A percentile compares a stretch with the other conserved stretches of the same genome.
Conservation (phyloP, 2,329 filamentous ascomycete genomes). For the Arthrobotrys sphaeroides region DNA sequence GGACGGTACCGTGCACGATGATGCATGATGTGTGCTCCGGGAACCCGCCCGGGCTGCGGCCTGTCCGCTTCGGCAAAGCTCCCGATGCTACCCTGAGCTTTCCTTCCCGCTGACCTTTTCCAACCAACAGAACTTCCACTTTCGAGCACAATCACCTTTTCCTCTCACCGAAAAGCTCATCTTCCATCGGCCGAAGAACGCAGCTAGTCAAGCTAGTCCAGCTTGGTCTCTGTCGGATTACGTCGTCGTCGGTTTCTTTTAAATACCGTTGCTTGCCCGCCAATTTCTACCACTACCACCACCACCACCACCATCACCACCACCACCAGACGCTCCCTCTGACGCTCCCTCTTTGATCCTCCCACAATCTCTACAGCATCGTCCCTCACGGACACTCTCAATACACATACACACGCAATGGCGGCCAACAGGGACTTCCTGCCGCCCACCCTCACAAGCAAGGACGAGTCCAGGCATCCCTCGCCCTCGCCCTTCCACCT, state of each 20-base stretch:
- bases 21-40: too few species aligned
- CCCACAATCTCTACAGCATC: neutral
- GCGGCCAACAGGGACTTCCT: constrained; percentile 39
- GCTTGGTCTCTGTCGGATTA: neutral
- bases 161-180: too few species aligned
- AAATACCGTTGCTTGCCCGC: constrained; percentile 27
- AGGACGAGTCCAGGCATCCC: constrained; percentile 50
- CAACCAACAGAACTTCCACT: constrained; percentile 36
- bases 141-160: constrained; percentile 33
- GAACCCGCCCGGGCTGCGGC: constrained; percentile 35
- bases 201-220: too few species aligned
- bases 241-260: constrained; percentile 9
- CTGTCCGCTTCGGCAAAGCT: constrained; percentile 50
- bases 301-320: neutral
- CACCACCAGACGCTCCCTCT: neutral
- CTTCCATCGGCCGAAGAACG: constrained; percentile 53
- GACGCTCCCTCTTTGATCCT: neutral
- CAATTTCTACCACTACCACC: neutral
- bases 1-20: too few species aligned
- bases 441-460: constrained; percentile 50
- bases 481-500: constrained; percentile 47
- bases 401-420: constrained; percentile 22
- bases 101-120: neutral
- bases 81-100: constrained; percentile 41
- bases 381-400: constrained; percentile 15